These are phyloP conservation scores for Beauveria sp. DNA, from an alignment of 2,329 filamentous ascomycete genomes.

Conservation along the genomic window DNA sequence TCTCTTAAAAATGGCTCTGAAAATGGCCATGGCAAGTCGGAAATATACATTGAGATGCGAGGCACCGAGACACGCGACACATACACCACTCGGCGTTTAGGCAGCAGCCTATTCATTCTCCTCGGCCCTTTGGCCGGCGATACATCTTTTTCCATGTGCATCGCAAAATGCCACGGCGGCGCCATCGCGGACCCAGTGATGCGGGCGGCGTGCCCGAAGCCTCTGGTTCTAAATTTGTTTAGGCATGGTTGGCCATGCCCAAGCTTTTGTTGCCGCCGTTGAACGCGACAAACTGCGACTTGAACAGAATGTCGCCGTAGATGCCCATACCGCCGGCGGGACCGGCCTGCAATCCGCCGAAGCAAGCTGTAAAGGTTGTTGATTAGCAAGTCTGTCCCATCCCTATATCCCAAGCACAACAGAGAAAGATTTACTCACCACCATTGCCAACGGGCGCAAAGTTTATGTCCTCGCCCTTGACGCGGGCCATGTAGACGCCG, in stretches of 20 bases:
- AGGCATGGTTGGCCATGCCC: conserved; percentile 35
- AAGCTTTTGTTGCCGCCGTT: conserved; percentile 48
- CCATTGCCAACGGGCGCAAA: conserved; percentile 43
- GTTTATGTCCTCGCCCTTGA: conserved; percentile 45
- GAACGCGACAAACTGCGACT: conserved; percentile 52
- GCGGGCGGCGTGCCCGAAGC: neutral
- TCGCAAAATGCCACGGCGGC: neutral
- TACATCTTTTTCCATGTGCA: neutral
- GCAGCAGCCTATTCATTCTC: neutral
- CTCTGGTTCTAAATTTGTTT: neutral
- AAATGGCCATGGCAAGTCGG: neutral
- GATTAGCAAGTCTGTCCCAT: neutral
- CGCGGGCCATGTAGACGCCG: conserved; percentile 46
- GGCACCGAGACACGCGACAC: neutral
- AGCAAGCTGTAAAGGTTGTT: conserved; percentile 42
- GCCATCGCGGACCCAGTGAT: neutral
- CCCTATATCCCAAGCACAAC: conserved; percentile 6
- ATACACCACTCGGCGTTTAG: neutral
- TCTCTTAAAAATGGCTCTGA: no score
- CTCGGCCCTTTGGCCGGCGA: neutral
- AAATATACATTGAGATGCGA: neutral
- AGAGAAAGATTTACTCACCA: conserved; percentile 33
- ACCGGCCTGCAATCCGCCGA: conserved; percentile 59
- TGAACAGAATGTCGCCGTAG: conserved; percentile 55
- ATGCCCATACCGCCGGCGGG: conserved; percentile 47